Evolutionary conservation across 2,329 filamentous ascomycete species (phyloP).

Genomic region (Neopestalotiopsis rosae): DNA sequence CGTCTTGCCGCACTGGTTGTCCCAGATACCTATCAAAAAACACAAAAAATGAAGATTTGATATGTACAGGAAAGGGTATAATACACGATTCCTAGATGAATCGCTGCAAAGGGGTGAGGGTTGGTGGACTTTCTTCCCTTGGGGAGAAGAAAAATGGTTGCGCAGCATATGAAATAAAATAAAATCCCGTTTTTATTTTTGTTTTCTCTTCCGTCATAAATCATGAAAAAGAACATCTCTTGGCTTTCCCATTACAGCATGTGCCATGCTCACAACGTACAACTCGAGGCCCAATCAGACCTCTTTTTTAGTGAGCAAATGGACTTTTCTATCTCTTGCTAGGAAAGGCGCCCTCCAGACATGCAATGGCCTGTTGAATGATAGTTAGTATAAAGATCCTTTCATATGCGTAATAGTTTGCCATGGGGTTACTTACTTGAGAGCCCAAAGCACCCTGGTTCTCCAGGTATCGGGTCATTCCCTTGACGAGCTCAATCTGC

Average conservation of each 20-base stretch:
- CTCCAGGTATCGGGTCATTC: constrained; percentile 66
- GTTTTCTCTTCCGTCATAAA: constrained; percentile 14
- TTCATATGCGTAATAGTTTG: background rate
- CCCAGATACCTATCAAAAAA: background rate
- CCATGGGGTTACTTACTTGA: constrained; percentile 39
- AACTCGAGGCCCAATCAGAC: background rate
- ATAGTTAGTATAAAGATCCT: background rate
- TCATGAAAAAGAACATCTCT: constrained; percentile 5
- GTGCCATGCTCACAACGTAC: background rate
- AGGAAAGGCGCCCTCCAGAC: constrained; percentile 13
- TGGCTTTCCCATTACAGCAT: constrained; percentile 2
- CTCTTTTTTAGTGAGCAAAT: background rate
- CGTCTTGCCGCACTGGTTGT: background rate
- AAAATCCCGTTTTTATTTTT: constrained; percentile 2
- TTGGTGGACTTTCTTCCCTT: background rate
- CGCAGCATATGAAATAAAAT: background rate
- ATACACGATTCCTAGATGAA: background rate
- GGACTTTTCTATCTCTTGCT: constrained; percentile 4
- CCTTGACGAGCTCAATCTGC: constrained; percentile 80
- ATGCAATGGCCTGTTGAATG: constrained; percentile 13
- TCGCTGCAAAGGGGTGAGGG: background rate
- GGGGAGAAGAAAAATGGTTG: background rate
- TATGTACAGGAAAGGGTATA: background rate
- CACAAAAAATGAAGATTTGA: background rate
- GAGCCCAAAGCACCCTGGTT: constrained; percentile 62